Evolutionary conservation across 2,329 filamentous ascomycete species (phyloP).

Genomic region (Trichophaea hybrida): DNA sequence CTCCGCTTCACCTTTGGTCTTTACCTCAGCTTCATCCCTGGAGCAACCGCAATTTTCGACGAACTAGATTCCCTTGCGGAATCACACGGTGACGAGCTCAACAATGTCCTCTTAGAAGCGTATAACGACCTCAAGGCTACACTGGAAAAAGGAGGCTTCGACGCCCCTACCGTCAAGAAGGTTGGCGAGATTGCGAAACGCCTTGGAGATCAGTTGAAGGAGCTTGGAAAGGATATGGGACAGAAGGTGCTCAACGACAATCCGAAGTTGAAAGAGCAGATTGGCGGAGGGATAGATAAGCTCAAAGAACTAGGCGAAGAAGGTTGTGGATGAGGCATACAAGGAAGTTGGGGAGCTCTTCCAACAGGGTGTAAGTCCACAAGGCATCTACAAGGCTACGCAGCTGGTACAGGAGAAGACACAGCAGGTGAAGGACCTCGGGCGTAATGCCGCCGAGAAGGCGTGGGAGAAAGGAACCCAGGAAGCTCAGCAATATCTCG

Average conservation of each 20-base stretch:
- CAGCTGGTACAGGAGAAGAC: slow-evolving; percentile 56
- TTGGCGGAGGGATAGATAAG: slow-evolving; percentile 53
- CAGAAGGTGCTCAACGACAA: slow-evolving; percentile 58
- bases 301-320: slow-evolving; percentile 61
- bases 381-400: slow-evolving; percentile 34
- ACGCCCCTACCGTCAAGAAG: slow-evolving; percentile 46
- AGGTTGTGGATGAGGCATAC: slow-evolving; percentile 60
- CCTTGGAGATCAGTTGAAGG: slow-evolving; percentile 44
- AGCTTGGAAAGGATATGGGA: slow-evolving; percentile 48
- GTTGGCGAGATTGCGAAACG: slow-evolving; percentile 50
- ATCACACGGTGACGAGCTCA: slow-evolving; percentile 55
- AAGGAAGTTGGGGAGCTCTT: slow-evolving; percentile 48
- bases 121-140: slow-evolving; percentile 50
- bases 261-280: slow-evolving; percentile 55
- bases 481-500: slow-evolving; percentile 53
- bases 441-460: slow-evolving; percentile 49
- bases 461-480: slow-evolving; percentile 22
- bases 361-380: slow-evolving; percentile 11
- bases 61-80: slow-evolving; percentile 54
- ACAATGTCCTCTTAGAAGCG: slow-evolving; percentile 50
- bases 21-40: slow-evolving; percentile 4
- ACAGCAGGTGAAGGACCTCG: slow-evolving; percentile 50
- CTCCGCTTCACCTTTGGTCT: background rate
- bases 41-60: slow-evolving; percentile 47
- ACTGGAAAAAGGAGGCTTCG: slow-evolving; percentile 41